Evolutionary conservation across 495 filamentous ascomycete genomes (phyloP).

Genomic region (Halenospora varia): DNA sequence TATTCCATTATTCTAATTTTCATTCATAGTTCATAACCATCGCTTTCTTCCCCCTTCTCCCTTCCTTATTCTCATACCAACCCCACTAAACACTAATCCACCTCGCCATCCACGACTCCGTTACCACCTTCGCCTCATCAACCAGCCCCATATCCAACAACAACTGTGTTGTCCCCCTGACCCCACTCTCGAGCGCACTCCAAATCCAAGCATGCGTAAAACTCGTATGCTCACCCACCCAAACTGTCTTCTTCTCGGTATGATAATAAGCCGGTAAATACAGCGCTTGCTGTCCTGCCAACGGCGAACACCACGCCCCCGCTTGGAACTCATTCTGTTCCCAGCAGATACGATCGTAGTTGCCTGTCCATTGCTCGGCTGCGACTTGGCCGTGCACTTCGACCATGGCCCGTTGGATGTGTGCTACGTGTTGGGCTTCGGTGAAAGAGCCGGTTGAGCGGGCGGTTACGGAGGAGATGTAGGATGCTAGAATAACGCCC

Average conservation of each 20-base stretch:
- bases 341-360: conserved; percentile 58
- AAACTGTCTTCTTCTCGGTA: conserved; percentile 58
- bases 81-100: no score
- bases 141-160: conserved; percentile 64
- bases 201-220: conserved; percentile 77
- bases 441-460: neutral
- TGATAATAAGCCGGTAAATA: conserved; percentile 67
- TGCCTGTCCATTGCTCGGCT: conserved; percentile 53
- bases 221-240: conserved; percentile 62
- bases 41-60: no score
- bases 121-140: conserved; percentile 62
- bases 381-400: conserved; percentile 57
- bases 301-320: conserved; percentile 52
- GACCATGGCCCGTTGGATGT: conserved; percentile 53
- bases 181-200: conserved; percentile 61
- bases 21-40: no score
- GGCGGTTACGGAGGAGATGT: conserved; percentile 31
- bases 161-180: conserved; percentile 60
- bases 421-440: conserved; percentile 45
- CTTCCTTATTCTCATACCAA: no score
- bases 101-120: conserved; percentile 65
- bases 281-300: conserved; percentile 56
- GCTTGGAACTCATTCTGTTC: conserved; percentile 46
- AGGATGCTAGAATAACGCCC: conserved; percentile 58
- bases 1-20: no score